These are phyloP conservation scores for Pyrenula aspistea DNA, from an alignment of 495 filamentous ascomycete genomes.

Conservation along the genomic window DNA sequence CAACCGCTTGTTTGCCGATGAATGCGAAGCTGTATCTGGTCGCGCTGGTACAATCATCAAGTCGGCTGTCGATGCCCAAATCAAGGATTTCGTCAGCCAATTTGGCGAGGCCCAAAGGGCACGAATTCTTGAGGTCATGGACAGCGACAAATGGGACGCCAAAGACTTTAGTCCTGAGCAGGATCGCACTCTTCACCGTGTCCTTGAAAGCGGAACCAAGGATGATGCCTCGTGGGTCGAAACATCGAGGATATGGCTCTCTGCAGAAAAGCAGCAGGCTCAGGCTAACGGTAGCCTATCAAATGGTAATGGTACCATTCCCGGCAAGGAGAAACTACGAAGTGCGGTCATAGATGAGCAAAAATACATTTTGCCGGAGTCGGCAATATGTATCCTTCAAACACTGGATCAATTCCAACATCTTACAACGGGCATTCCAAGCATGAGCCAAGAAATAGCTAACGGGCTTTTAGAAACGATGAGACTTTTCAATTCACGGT, in stretches of 20 bases:
- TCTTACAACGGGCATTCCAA: constrained; percentile 73
- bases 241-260: constrained; percentile 59
- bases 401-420: constrained; percentile 74
- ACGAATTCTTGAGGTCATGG: constrained; percentile 70
- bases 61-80: constrained; percentile 80
- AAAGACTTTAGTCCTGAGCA: constrained; percentile 69
- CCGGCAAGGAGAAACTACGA: constrained; percentile 51
- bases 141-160: constrained; percentile 81
- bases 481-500: constrained; percentile 86
- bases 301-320: constrained; percentile 35
- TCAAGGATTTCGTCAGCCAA: constrained; percentile 71
- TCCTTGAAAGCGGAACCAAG: constrained; percentile 68
- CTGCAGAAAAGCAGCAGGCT: constrained; percentile 23
- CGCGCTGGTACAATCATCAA: constrained; percentile 75
- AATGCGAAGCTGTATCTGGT: constrained; percentile 92
- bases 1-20: constrained; percentile 88
- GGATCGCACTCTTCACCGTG: constrained; percentile 46
- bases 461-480: constrained; percentile 60
- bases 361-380: constrained; percentile 74
- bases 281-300: constrained; percentile 19
- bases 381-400: constrained; percentile 63
- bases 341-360: constrained; percentile 74
- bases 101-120: constrained; percentile 70
- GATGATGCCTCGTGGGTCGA: constrained; percentile 66
- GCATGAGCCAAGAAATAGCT: constrained; percentile 74